A percentile compares a stretch with the other conserved stretches of the same genome.
Conservation (phyloP, 352 stramenopile genomes). For the Peronospora destructor region DNA sequence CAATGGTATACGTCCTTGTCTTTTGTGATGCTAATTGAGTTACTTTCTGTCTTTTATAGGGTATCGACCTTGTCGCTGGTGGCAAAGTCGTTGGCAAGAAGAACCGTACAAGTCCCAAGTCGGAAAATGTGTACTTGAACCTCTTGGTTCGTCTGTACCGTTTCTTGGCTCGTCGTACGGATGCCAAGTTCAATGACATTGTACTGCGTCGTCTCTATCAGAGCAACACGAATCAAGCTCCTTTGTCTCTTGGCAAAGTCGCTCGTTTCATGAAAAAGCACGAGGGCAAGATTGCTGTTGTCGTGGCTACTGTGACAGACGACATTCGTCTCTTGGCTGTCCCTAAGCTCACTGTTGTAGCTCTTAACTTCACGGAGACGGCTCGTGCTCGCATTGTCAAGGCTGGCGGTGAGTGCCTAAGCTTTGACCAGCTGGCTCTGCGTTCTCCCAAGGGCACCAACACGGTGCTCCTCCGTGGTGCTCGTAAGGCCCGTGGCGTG, state of each 20-base stretch:
- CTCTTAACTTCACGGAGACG: slow-evolving; percentile 96
- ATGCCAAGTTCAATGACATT: slow-evolving; percentile 97
- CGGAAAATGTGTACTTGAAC: slow-evolving; percentile 98
- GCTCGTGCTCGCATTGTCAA: slow-evolving; percentile 96
- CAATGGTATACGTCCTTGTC: too few species aligned
- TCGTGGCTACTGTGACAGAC: slow-evolving; percentile 98
- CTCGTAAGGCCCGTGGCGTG: slow-evolving; percentile 94
- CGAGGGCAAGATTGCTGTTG: slow-evolving; percentile 97
- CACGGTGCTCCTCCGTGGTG: slow-evolving; percentile 97
- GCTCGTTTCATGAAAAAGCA: slow-evolving; percentile 98
- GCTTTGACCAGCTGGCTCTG: slow-evolving; percentile 99
- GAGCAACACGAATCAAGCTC: slow-evolving; percentile 98
- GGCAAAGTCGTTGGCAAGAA: slow-evolving; percentile 98
- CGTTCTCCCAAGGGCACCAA: slow-evolving; percentile 95
- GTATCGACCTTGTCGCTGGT: slow-evolving; percentile 99
- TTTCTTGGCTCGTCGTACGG: slow-evolving; percentile 97
- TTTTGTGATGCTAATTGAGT: slow-evolving; percentile 16
- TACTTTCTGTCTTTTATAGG: slow-evolving; percentile 39
- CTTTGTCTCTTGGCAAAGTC: slow-evolving; percentile 94
- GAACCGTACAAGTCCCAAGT: slow-evolving; percentile 96
- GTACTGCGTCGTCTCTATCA: slow-evolving; percentile 99
- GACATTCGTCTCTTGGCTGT: slow-evolving; percentile 97
- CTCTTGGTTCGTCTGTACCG: slow-evolving; percentile 95
- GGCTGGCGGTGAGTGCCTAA: slow-evolving; percentile 98
- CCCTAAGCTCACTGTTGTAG: slow-evolving; percentile 94